Evolutionary conservation across 768 basidiomycete species (phyloP).

Genomic region (Russula foetens): DNA sequence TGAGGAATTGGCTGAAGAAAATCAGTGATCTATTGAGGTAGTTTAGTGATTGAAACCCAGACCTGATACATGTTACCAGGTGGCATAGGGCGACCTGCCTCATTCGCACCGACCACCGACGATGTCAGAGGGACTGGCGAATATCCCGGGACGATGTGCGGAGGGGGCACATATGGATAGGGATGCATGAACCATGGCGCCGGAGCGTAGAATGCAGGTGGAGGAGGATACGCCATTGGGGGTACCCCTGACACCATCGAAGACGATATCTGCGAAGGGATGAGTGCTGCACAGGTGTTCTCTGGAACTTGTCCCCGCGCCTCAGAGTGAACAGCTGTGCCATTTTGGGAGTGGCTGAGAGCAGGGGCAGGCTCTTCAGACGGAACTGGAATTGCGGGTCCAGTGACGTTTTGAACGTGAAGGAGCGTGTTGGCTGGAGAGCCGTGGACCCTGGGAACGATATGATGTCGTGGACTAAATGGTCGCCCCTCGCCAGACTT

Average conservation of each 20-base stretch:
- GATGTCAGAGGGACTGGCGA: slow-evolving; percentile 25
- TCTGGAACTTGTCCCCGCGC: neutral
- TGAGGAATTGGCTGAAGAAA: slow-evolving; percentile 9
- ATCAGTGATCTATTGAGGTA: neutral
- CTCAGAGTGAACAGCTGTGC: neutral
- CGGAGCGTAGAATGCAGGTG: slow-evolving; percentile 12
- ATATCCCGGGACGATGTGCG: slow-evolving; percentile 35
- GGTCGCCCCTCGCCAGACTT: slow-evolving; percentile 1
- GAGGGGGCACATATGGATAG: slow-evolving; percentile 28
- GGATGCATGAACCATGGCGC: slow-evolving; percentile 16
- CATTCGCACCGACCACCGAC: neutral
- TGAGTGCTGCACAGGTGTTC: neutral
- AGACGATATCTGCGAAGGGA: slow-evolving; percentile 4
- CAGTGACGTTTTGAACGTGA: neutral
- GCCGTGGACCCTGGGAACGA: neutral
- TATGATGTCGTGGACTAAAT: slow-evolving; percentile 13
- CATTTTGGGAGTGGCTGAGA: neutral
- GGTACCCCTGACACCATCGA: neutral
- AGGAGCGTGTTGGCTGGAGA: neutral
- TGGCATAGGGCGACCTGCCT: neutral
- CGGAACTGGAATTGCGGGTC: neutral
- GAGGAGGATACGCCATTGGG: slow-evolving; percentile 5
- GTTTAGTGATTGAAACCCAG: neutral
- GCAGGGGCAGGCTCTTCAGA: neutral
- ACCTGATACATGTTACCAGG: slow-evolving; percentile 13